A percentile compares a stretch with the other conserved stretches of the same genome.
Conservation (phyloP, 495 filamentous ascomycete species). For the Penicillium cinerascens region DNA sequence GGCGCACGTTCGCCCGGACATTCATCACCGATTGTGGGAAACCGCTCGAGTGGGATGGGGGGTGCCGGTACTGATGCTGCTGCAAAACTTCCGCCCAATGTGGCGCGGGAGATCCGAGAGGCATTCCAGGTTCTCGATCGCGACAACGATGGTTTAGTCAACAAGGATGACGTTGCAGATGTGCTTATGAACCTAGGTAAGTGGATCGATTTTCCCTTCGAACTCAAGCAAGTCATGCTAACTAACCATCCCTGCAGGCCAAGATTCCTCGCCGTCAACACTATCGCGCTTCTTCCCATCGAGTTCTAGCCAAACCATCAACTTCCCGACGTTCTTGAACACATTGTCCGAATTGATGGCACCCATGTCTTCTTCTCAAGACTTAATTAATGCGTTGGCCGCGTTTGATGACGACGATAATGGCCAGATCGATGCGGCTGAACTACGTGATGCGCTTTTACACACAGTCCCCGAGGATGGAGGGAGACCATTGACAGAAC, state of each 20-base stretch:
- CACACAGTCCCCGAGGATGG: slow-evolving; percentile 75
- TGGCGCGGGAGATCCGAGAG: slow-evolving; percentile 73
- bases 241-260: slow-evolving; percentile 33
- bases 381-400: slow-evolving; percentile 81
- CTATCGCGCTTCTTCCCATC: slow-evolving; percentile 75
- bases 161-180: slow-evolving; percentile 72
- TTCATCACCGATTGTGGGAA: slow-evolving; percentile 25
- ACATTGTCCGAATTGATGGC: slow-evolving; percentile 69
- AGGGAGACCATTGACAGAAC: slow-evolving; percentile 61
- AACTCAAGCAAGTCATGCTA: not conserved
- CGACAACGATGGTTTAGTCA: slow-evolving; percentile 71
- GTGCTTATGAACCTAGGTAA: slow-evolving; percentile 75
- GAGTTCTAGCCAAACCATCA: slow-evolving; percentile 62
- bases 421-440: slow-evolving; percentile 80
- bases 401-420: slow-evolving; percentile 96
- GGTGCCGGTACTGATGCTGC: slow-evolving; percentile 48
- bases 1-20: slow-evolving; percentile 28
- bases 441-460: slow-evolving; percentile 77
- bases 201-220: not conserved
- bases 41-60: slow-evolving; percentile 23
- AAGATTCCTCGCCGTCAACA: slow-evolving; percentile 56
- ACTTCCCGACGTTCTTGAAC: slow-evolving; percentile 79
- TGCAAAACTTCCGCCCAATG: slow-evolving; percentile 60
- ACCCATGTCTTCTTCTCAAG: slow-evolving; percentile 65
- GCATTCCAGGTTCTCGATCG: slow-evolving; percentile 84